phyloP scores from a whole-genome alignment of 2,329 filamentous ascomycete genomes.

The Neonectria magnoliae region DNA sequence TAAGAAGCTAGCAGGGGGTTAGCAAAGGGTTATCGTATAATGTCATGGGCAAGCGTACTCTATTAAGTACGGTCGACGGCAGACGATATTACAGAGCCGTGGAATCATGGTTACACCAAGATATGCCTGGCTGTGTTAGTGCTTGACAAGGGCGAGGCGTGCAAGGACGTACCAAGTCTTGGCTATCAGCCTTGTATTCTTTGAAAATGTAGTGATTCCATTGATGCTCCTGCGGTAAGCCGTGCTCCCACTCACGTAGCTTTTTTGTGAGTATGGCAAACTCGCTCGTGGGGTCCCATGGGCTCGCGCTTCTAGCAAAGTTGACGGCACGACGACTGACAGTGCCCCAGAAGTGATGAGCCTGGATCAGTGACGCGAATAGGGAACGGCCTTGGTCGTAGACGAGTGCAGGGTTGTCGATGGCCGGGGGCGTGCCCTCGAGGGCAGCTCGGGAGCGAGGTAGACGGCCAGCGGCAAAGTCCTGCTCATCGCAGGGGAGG shows the following conservation, averaged over 20 bases:
- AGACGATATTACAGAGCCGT: conserved; percentile 65
- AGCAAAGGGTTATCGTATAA: neutral
- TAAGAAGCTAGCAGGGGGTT: conserved; percentile 52
- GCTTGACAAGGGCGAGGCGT: neutral
- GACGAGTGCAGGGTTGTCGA: conserved; percentile 56
- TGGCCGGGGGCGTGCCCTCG: conserved; percentile 62
- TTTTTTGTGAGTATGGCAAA: conserved; percentile 56
- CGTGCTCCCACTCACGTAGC: conserved; percentile 59
- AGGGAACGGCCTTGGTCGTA: conserved; percentile 58
- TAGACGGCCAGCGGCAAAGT: conserved; percentile 60
- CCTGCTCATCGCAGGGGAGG: conserved; percentile 62
- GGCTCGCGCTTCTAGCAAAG: conserved; percentile 54
- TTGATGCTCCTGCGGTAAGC: conserved; percentile 57
- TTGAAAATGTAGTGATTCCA: conserved; percentile 57
- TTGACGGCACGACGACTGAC: conserved; percentile 60
- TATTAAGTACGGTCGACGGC: conserved; percentile 63
- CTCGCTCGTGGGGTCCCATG: conserved; percentile 60
- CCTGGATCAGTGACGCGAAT: conserved; percentile 65
- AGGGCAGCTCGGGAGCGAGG: conserved; percentile 62
- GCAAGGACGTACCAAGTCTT: conserved; percentile 57
- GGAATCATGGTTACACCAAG: conserved; percentile 65
- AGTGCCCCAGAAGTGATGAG: conserved; percentile 64
- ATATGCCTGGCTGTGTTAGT: conserved; percentile 56
- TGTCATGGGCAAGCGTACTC: conserved; percentile 51
- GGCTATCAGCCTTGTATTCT: conserved; percentile 57